phyloP scores from a whole-genome alignment of 345 rosid species.

The Balakata baccata region DNA sequence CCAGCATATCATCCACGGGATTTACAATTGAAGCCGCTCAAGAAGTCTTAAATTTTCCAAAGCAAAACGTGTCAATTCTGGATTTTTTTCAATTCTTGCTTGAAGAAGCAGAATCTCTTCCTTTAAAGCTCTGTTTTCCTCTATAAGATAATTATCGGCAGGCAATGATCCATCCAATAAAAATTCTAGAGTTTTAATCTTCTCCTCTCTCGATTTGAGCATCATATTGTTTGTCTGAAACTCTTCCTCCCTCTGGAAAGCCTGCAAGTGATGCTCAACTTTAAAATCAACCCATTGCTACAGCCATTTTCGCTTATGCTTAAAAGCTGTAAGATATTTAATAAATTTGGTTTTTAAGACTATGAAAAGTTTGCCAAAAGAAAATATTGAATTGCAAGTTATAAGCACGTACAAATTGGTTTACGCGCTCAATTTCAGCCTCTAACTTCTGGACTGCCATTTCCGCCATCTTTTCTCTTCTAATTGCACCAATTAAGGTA shows the following conservation, averaged over 20 bases:
- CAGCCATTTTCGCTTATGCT: background rate
- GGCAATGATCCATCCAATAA: slow-evolving; percentile 46
- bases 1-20: slow-evolving; percentile 15
- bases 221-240: slow-evolving; percentile 48
- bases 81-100: slow-evolving; percentile 51
- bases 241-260: slow-evolving; percentile 56
- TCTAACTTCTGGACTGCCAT: slow-evolving; percentile 42
- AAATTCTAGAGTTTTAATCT: slow-evolving; percentile 54
- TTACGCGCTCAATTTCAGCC: slow-evolving; percentile 60
- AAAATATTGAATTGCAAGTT: slow-evolving; percentile 12
- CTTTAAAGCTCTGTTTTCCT: slow-evolving; percentile 58
- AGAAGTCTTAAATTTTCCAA: slow-evolving; percentile 61
- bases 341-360: slow-evolving; percentile 1
- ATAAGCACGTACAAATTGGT: slow-evolving; percentile 51
- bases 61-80: slow-evolving; percentile 56
- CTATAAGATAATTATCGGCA: slow-evolving; percentile 49
- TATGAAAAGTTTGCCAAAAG: background rate
- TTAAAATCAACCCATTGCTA: slow-evolving; percentile 18
- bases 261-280: slow-evolving; percentile 47
- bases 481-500: slow-evolving; percentile 51
- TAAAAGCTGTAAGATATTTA: background rate
- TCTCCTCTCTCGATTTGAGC: slow-evolving; percentile 60
- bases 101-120: slow-evolving; percentile 64
- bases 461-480: slow-evolving; percentile 71
- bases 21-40: slow-evolving; percentile 69